Evolutionary conservation across 768 basidiomycete genomes (phyloP).

Genomic region (Serpula lacrymans): DNA sequence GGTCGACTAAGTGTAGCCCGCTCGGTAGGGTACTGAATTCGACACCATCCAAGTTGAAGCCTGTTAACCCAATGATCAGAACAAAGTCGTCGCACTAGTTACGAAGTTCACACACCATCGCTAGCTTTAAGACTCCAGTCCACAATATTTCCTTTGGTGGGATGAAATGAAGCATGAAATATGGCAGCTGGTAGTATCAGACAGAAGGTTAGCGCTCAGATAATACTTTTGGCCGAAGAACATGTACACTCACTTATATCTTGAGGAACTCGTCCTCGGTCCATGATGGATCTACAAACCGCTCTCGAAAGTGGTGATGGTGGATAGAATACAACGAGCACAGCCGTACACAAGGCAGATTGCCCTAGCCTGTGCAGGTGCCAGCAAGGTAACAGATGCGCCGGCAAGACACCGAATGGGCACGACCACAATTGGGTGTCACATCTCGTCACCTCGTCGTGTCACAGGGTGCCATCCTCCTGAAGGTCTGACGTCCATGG

Average conservation of each 20-base stretch:
- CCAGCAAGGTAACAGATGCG: conserved; percentile 10
- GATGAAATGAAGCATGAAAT: conserved; percentile 83
- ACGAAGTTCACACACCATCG: conserved; percentile 55
- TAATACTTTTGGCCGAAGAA: no score
- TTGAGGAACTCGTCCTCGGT: conserved; percentile 37
- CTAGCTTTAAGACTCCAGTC: conserved; percentile 76
- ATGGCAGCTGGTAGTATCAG: conserved; percentile 85
- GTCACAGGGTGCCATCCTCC: conserved; percentile 5
- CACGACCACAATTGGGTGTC: conserved; percentile 11
- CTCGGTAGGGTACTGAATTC: conserved; percentile 84
- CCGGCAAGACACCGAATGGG: conserved; percentile 8
- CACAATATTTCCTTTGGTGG: conserved; percentile 73
- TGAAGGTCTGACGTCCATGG: conserved; percentile 24
- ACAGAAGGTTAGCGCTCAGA: not conserved
- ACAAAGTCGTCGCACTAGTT: no score
- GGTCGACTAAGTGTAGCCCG: conserved; percentile 75
- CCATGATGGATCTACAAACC: conserved; percentile 31
- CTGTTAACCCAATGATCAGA: conserved; percentile 29
- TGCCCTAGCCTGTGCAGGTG: no score
- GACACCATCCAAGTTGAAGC: conserved; percentile 62
- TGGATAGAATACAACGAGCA: no score
- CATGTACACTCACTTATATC: conserved; percentile 52
- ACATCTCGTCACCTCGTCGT: conserved; percentile 16
- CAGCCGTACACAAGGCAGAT: no score
- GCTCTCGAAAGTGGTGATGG: no score